A percentile compares a stretch with the other conserved stretches of the same genome.
Evolutionary conservation across 2,329 filamentous ascomycete species (phyloP).

Genomic region (Alternaria hordeiaustralica): DNA sequence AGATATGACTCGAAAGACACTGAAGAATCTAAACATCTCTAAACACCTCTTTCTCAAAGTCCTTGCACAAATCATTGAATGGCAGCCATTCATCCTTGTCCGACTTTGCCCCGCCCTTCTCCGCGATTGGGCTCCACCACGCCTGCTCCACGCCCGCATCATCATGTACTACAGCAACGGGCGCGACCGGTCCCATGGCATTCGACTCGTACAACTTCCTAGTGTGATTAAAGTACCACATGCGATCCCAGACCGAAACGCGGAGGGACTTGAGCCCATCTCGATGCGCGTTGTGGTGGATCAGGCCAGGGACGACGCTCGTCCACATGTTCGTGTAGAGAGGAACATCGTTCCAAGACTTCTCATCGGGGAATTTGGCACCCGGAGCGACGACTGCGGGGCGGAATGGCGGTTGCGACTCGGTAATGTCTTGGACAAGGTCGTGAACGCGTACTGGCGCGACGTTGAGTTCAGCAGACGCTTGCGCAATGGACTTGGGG

Average conservation of each 20-base stretch:
- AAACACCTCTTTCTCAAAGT: background rate
- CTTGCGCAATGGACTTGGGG: background rate
- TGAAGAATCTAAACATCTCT: background rate
- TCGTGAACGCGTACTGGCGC: background rate
- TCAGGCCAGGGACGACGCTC: background rate
- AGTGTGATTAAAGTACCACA: background rate
- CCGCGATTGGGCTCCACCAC: constrained; percentile 5
- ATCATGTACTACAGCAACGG: background rate
- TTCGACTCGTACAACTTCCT: background rate
- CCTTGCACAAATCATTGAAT: background rate
- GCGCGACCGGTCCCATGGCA: background rate
- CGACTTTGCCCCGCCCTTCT: background rate
- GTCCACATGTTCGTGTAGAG: constrained; percentile 6
- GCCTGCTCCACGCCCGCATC: background rate
- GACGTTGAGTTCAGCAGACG: background rate
- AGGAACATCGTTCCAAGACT: background rate
- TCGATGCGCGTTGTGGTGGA: constrained; percentile 2
- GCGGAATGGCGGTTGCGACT: background rate
- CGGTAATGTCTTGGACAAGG: background rate
- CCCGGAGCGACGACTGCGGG: background rate
- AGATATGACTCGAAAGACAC: background rate
- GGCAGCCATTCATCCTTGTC: background rate
- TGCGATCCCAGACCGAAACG: background rate
- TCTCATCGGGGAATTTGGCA: background rate
- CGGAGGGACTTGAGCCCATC: background rate